phyloP scores from a whole-genome alignment of 371 early-diverging fungal genomes.

The Nosema muscidifuracis region DNA sequence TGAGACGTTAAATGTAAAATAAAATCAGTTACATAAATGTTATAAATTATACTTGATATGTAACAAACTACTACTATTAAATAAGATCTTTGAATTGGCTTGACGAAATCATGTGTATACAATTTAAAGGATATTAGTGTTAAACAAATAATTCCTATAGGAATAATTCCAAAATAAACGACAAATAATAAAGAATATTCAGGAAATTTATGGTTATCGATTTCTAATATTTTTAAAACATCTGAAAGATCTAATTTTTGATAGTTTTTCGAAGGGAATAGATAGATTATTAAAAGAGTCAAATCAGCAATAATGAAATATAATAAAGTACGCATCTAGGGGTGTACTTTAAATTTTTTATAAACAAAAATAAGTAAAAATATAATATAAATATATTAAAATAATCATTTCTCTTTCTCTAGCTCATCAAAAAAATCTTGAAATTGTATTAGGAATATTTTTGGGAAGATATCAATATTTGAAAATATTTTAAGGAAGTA shows the following conservation, averaged over 20 bases:
- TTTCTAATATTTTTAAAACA: neutral
- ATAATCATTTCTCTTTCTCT: no score
- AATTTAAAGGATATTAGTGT: slow-evolving; percentile 10
- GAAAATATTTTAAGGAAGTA: slow-evolving; percentile 1
- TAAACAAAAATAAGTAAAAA: neutral
- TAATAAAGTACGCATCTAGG: neutral
- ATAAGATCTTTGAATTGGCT: slow-evolving; percentile 3
- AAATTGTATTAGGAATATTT: neutral
- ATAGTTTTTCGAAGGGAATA: neutral
- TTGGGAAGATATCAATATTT: neutral
- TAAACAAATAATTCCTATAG: neutral
- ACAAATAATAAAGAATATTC: neutral
- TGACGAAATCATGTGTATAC: slow-evolving; percentile 13
- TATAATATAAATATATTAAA: neutral
- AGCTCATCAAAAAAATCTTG: neutral
- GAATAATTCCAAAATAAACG: neutral
- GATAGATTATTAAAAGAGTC: neutral
- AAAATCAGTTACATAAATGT: neutral
- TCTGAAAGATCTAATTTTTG: neutral
- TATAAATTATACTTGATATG: neutral
- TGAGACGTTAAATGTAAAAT: neutral
- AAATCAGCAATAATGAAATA: neutral
- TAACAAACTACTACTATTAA: neutral
- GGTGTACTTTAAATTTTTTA: neutral
- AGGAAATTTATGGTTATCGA: neutral